phyloP scores from a whole-genome alignment of 192 early-diverging fungal genomes.

The Haplosporangium gracile region DNA sequence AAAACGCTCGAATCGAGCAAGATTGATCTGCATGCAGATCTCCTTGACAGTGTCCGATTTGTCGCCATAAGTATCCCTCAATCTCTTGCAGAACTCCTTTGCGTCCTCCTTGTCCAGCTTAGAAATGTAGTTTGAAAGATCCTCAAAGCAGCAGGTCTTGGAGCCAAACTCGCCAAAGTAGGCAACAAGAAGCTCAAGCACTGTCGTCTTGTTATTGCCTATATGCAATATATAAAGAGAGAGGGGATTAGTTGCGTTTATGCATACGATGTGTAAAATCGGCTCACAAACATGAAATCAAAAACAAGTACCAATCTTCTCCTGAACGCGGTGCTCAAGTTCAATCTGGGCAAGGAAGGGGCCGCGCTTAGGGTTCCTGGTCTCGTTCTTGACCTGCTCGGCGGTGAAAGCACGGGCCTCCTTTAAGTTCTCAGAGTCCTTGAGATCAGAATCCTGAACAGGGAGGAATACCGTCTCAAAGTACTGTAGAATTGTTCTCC shows the following conservation, averaged over 20 bases:
- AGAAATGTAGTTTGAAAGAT: slow-evolving; percentile 71
- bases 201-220: slow-evolving; percentile 30
- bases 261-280: not conserved
- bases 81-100: slow-evolving; percentile 47
- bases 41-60: slow-evolving; percentile 59
- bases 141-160: slow-evolving; percentile 81
- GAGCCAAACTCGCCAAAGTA: slow-evolving; percentile 77
- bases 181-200: slow-evolving; percentile 57
- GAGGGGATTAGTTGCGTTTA: not conserved
- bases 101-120: slow-evolving; percentile 44
- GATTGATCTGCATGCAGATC: slow-evolving; percentile 42
- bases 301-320: slow-evolving; percentile 53
- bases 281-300: not conserved
- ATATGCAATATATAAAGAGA: not conserved
- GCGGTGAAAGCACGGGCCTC: slow-evolving; percentile 59
- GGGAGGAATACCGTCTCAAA: slow-evolving; percentile 70
- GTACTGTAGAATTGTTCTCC: slow-evolving; percentile 72
- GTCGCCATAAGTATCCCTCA: slow-evolving; percentile 40
- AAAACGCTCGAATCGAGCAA: slow-evolving; percentile 34
- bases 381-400: slow-evolving; percentile 55
- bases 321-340: slow-evolving; percentile 58
- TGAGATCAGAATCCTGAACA: slow-evolving; percentile 55
- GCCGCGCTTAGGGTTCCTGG: slow-evolving; percentile 68
- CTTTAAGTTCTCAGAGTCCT: slow-evolving; percentile 41
- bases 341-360: slow-evolving; percentile 82